Percentiles rank a stretch among this genome's conserved stretches.
Evolutionary conservation across 345 rosid genomes (phyloP).

Genomic region (Leavenworthia alabamica): DNA sequence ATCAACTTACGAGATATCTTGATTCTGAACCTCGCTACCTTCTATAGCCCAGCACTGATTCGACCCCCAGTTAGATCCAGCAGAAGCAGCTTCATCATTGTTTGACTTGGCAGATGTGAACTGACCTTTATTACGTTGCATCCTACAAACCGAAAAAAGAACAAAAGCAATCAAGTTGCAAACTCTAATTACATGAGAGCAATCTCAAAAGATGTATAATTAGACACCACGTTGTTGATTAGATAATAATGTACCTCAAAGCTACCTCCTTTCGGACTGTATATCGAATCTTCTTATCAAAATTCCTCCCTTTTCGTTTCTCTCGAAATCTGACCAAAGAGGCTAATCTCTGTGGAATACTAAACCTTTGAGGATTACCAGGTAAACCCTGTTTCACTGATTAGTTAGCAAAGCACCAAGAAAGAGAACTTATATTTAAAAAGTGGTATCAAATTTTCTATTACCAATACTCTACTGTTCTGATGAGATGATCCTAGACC

Average conservation of each 20-base stretch:
- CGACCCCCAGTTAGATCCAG: conserved; percentile 46
- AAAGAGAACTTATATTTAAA: not conserved
- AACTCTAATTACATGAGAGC: not conserved
- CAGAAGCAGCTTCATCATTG: conserved; percentile 51
- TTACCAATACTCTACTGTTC: conserved; percentile 31
- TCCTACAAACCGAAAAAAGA: conserved; percentile 31
- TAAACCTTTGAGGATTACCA: conserved; percentile 50
- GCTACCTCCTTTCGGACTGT: conserved; percentile 66
- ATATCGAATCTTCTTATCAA: conserved; percentile 63
- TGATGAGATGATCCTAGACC: conserved; percentile 31
- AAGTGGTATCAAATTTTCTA: not conserved
- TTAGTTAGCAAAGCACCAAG: conserved; percentile 18
- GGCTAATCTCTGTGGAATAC: conserved; percentile 55
- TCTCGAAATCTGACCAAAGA: conserved; percentile 57
- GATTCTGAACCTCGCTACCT: conserved; percentile 43
- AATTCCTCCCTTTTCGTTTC: conserved; percentile 57
- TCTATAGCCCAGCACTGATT: conserved; percentile 43
- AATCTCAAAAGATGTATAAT: not conserved
- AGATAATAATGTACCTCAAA: conserved; percentile 38
- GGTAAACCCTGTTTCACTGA: conserved; percentile 36
- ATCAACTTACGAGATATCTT: conserved; percentile 44
- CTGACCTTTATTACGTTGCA: conserved; percentile 63
- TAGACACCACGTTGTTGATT: not conserved
- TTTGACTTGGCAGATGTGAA: conserved; percentile 54
- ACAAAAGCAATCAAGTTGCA: conserved; percentile 2